A percentile compares a stretch with the other conserved stretches of the same genome.
Evolutionary conservation across 495 filamentous ascomycete species (phyloP).

Genomic region (Jackrogersella minutella): DNA sequence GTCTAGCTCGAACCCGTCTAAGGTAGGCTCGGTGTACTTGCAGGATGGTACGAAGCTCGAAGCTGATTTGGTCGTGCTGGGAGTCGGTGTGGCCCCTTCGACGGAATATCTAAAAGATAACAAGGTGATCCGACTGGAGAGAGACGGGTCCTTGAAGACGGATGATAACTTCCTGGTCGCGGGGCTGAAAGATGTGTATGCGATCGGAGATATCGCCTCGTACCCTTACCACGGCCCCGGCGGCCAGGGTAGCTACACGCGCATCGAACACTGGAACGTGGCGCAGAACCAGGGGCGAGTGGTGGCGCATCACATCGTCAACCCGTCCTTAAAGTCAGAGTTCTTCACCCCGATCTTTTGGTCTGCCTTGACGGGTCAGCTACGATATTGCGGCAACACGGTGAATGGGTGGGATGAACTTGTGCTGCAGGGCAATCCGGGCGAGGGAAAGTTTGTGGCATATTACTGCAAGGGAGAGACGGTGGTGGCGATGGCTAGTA

Average conservation of each 20-base stretch:
- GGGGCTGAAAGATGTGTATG: conserved; percentile 81
- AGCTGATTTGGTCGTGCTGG: conserved; percentile 89
- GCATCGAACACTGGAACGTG: conserved; percentile 98
- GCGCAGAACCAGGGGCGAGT: conserved; percentile 89
- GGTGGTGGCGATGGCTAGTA: conserved; percentile 90
- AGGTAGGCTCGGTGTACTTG: conserved; percentile 82
- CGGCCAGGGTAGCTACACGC: conserved; percentile 67
- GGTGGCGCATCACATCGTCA: conserved; percentile 76
- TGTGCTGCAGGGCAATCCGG: conserved; percentile 76
- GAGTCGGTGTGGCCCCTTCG: conserved; percentile 86
- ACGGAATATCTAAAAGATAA: conserved; percentile 87
- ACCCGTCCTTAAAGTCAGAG: conserved; percentile 66
- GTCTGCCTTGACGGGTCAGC: conserved; percentile 87
- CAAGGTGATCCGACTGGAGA: conserved; percentile 68
- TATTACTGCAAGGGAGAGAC: conserved; percentile 88
- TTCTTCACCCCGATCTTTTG: conserved; percentile 94
- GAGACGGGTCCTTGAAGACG: conserved; percentile 81
- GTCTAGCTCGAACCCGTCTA: conserved; percentile 66
- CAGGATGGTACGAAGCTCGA: conserved; percentile 85
- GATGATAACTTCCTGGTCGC: conserved; percentile 79
- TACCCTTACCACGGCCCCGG: conserved; percentile 94
- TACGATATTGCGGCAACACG: conserved; percentile 92
- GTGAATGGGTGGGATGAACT: conserved; percentile 83
- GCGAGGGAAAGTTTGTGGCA: conserved; percentile 84
- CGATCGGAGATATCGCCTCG: conserved; percentile 94